Evolutionary conservation across 2,329 filamentous ascomycete species (phyloP), one percentile per base, ranked within the genome.

Genomic region (Venturia aucupariae): DNA sequence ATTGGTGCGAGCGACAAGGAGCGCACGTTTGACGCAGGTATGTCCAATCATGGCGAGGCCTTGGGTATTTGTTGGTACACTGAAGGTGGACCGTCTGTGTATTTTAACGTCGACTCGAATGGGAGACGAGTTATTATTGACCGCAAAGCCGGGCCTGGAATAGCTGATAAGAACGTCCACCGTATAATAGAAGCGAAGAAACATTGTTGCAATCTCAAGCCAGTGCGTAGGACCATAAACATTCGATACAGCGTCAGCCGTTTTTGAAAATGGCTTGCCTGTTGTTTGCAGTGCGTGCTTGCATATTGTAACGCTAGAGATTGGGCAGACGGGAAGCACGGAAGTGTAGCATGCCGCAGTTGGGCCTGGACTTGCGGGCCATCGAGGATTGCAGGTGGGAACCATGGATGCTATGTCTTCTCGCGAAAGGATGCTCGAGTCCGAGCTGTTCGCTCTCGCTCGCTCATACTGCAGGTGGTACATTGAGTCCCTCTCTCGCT

Each of bases 141-240:
- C 48, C 48, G 22, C 11, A 19, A 46, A 46, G 24, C 24, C 19
- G 51, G 27, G 30, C 51, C 51, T 57, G 51, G 51, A 35, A 35
- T n/a, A 35, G 13, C 2, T 22, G 30, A 55, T 55, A 55, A 55
- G 51, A 55, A 55, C 51, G 51, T 55, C 35, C 11, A 35, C 32
- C n/a, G n/a, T n/a, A n/a, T 41, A 41, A 35, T 55, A 55, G 48
- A 55, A 19, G 51, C 51, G 51, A 55, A 55, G 48, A 55, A 19
- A 30, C 51, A 30, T 35, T 55, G 35, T 55, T 55, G 51, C 51
- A 55, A 57, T 57, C 15, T 57, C 51, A 30, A 57, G 51, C 51
- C 46, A 8, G 22, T 51, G 10, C 10, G 5, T 30, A 51, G 4
- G n/a, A n/a, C n/a, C n/a, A n/a, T n/a, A n/a, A n/a, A n/a, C n/a